Base-by-base conservation (phyloP, 768 basidiomycete species). In the Macrolepiota albuminosa region DNA sequence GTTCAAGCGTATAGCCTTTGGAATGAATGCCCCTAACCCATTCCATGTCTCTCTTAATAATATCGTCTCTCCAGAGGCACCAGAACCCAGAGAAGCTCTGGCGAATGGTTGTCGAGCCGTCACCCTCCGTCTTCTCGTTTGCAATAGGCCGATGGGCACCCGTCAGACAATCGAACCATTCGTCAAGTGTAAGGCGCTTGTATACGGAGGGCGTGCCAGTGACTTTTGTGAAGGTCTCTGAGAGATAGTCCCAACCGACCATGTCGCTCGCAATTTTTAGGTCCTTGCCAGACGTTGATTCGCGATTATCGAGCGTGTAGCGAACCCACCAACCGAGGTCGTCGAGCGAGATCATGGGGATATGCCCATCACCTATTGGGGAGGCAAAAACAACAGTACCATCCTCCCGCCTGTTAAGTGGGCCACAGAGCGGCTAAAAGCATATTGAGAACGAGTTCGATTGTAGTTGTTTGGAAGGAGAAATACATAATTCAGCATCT, bases 21-120 rank as follows among this genome's bases (percentile, higher is more conserved):
- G 79, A 76, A 66, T 81, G 71, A 16, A 78, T 65, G 13, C 66
- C 69, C 52, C 73, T 64, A 29, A 81, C 70, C 77, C 78, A 80
- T 6, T 75, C 73, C 72, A 78, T 74, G 59, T 82, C 75, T 63
- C 75, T 69, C 62, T 68, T 71, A 43, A 82, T 66, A 37, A 80
- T 64, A 61, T 75, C 74, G 54, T 83, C 81, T 34, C 77, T 66
- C 70, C 71, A 82, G 53, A 73, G 56, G 13, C 70, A 69, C 77
- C 76, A 82, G 67, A 75, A 80, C 4, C 70, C 74, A 31, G 69
- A 68, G 65, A 81, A 81, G 64, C 77, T 80, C 68, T 78, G 66
- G 43, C 66, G 65, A 18, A 71, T 67, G 10, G 71, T 75, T 26
- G 70, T 75, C 37, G 70, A 68, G 4, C 69, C 71, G 50, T 72